Conservation (phyloP, 148 eudicot genomes). For the Bassia scoparia region DNA sequence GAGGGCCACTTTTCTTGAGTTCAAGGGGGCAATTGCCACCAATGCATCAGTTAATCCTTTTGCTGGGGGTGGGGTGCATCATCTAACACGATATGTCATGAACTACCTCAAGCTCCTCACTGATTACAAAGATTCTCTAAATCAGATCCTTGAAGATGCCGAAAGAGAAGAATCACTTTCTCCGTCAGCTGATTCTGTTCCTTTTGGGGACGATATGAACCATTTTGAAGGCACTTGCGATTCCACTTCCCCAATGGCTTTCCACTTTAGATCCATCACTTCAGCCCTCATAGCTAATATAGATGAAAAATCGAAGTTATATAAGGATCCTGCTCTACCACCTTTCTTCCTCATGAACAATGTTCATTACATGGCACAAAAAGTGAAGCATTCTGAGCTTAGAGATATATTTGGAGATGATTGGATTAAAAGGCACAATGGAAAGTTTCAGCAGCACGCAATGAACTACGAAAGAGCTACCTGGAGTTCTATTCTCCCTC, state of each 20-base stretch:
- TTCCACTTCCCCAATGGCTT: constrained; percentile 36
- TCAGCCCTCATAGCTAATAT: constrained; percentile 50
- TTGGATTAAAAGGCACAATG: constrained; percentile 68
- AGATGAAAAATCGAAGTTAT: constrained; percentile 59
- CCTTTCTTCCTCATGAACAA: constrained; percentile 81
- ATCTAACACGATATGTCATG: constrained; percentile 74
- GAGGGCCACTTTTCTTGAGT: constrained; percentile 67
- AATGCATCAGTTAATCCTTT: constrained; percentile 53
- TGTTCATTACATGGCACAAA: constrained; percentile 70
- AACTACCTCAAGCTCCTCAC: constrained; percentile 59
- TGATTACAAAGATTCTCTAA: constrained; percentile 54
- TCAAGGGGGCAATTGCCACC: constrained; percentile 58
- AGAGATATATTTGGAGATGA: constrained; percentile 57
- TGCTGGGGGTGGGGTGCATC: constrained; percentile 71
- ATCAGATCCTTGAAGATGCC: constrained; percentile 51
- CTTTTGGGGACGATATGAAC: constrained; percentile 37
- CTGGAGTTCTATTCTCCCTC: constrained; percentile 68
- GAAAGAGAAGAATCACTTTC: constrained; percentile 37
- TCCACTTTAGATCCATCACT: constrained; percentile 52
- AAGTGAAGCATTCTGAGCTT: constrained; percentile 63
- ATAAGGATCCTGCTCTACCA: constrained; percentile 56
- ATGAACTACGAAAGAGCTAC: constrained; percentile 75
- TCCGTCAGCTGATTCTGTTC: constrained; percentile 39
- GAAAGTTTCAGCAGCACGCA: constrained; percentile 70
- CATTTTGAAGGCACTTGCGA: constrained; percentile 14